phyloP scores from a whole-genome alignment of 352 stramenopile genomes.

The Blastocystis hominis region DNA sequence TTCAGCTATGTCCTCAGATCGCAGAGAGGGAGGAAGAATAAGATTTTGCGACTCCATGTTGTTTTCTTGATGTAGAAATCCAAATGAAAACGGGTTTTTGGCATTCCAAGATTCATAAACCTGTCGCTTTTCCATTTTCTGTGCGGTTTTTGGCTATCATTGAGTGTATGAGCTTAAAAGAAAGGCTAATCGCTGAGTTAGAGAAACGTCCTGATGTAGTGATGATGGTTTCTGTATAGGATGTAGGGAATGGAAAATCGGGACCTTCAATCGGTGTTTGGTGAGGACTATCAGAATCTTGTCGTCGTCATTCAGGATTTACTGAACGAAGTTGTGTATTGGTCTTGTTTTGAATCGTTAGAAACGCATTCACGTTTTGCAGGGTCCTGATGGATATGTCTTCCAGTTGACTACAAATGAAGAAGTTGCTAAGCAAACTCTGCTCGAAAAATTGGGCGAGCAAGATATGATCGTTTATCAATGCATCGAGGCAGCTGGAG shows the following conservation, averaged over 20 bases:
- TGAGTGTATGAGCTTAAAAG: constrained; percentile 3
- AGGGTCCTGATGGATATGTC: constrained; percentile 66
- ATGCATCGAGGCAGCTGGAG: constrained; percentile 85
- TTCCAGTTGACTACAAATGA: constrained; percentile 67
- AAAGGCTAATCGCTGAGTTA: background rate
- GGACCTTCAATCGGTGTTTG: constrained; percentile 73
- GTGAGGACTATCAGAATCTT: constrained; percentile 73
- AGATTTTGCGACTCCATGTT: constrained; percentile 53
- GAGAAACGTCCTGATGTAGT: constrained; percentile 7
- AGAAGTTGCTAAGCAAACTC: background rate
- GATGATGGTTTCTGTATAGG: background rate
- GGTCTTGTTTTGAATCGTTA: background rate
- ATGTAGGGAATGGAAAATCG: constrained; percentile 12
- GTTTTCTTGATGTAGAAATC: background rate
- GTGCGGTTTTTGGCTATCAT: background rate
- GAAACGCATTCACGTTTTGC: constrained; percentile 31
- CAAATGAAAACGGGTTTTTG: constrained; percentile 14
- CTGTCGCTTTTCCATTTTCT: background rate
- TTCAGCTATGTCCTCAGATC: constrained; percentile 39
- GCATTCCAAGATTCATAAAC: background rate
- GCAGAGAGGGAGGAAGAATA: constrained; percentile 42
- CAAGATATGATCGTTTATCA: constrained; percentile 70
- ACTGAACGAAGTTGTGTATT: constrained; percentile 67
- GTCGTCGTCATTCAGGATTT: constrained; percentile 73
- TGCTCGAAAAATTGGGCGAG: constrained; percentile 42